phyloP scores from a whole-genome alignment of 192 early-diverging fungal genomes.

The Rhizophagus prolifer region DNA sequence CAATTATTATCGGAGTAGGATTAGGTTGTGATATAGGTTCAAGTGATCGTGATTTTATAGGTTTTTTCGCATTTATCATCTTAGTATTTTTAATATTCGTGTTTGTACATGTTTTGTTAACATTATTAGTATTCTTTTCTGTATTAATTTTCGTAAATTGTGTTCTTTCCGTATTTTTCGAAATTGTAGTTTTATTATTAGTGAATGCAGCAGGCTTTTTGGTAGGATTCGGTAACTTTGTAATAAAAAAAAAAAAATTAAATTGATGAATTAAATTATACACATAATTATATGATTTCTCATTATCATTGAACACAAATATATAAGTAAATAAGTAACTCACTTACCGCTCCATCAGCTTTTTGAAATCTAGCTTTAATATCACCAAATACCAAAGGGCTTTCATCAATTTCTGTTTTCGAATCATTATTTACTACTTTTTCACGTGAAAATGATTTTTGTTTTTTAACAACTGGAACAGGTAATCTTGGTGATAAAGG shows the following conservation, averaged over 20 bases:
- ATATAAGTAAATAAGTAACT: background rate
- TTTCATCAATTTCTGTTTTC: slow-evolving; percentile 10
- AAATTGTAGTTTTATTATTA: background rate
- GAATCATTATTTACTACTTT: background rate
- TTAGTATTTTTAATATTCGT: background rate
- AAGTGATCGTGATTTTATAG: background rate
- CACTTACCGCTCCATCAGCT: background rate
- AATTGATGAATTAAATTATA: background rate
- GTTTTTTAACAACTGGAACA: background rate
- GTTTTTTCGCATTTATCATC: background rate
- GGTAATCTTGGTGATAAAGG: slow-evolving; percentile 11
- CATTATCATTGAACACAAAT: too few relatives aligned
- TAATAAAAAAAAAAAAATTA: background rate
- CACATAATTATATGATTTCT: too few relatives aligned
- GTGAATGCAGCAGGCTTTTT: background rate
- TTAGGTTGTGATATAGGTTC: background rate
- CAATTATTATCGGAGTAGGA: background rate
- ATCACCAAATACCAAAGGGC: slow-evolving; percentile 5
- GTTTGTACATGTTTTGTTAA: background rate
- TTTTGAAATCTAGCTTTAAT: slow-evolving; percentile 30
- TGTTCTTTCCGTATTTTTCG: background rate
- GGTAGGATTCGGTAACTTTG: background rate
- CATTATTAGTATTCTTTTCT: background rate
- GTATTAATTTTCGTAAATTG: background rate
- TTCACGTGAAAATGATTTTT: slow-evolving; percentile 6